Percentiles rank a stretch among this genome's conserved stretches.
phyloP scores from a whole-genome alignment of 345 rosid genomes.

The Raphanus sativus region DNA sequence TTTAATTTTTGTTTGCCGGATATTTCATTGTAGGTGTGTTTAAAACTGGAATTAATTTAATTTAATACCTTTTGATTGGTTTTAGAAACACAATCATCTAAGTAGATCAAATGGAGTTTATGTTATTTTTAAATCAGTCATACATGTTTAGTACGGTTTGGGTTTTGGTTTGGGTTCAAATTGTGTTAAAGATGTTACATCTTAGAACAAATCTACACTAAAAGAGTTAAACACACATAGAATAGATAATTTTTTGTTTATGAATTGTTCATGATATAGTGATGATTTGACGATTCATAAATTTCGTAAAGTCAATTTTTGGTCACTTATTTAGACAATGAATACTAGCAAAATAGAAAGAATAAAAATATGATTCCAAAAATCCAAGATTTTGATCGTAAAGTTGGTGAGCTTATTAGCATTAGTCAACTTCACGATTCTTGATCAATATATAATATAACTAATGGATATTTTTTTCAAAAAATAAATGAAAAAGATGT shows the following conservation, averaged over 20 bases:
- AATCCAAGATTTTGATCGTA: too few species aligned
- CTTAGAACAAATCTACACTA: background rate
- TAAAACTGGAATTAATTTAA: background rate
- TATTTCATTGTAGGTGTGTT: conserved; percentile 18
- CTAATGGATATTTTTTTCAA: too few species aligned
- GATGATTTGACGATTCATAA: background rate
- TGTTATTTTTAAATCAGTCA: background rate
- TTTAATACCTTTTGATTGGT: background rate
- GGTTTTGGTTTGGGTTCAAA: background rate
- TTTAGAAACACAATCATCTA: background rate
- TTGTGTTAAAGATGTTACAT: background rate
- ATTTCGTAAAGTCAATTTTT: conserved; percentile 16
- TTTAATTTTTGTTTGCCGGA: background rate
- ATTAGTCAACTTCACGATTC: too few species aligned
- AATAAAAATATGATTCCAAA: too few species aligned
- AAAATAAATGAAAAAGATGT: background rate
- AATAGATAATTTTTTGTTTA: background rate
- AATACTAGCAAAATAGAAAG: background rate
- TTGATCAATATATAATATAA: too few species aligned
- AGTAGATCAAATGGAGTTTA: background rate
- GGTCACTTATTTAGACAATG: background rate
- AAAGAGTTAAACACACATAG: background rate
- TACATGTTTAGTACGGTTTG: background rate
- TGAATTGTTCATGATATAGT: conserved; percentile 4
- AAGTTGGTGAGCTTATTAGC: too few species aligned